These are phyloP conservation scores for Wickerhamiella cacticola DNA, from an alignment of 805 yeast species.

Conservation along the genomic window DNA sequence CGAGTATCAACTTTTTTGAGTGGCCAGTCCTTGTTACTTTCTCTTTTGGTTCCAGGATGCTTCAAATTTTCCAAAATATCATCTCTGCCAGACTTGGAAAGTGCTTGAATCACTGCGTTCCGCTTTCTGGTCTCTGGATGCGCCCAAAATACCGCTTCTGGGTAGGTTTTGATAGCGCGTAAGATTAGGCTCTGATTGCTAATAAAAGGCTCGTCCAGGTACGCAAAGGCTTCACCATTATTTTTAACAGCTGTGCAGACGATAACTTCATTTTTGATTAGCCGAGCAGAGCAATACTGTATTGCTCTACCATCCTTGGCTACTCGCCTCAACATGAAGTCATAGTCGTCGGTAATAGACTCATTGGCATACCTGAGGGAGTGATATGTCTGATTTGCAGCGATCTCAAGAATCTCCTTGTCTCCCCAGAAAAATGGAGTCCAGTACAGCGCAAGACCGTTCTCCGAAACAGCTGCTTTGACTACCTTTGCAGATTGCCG, in stretches of 20 bases:
- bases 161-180: background rate
- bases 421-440: background rate
- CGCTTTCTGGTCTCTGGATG: background rate
- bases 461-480: background rate
- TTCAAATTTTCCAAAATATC: background rate
- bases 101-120: background rate
- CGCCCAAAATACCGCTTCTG: background rate
- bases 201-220: background rate
- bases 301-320: background rate
- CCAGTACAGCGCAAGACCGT: constrained; percentile 1
- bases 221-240: background rate
- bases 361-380: background rate
- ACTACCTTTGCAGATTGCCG: background rate
- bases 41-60: background rate
- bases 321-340: background rate
- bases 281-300: background rate
- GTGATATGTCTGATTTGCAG: background rate
- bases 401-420: background rate
- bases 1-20: background rate
- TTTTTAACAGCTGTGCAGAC: background rate
- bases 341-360: background rate
- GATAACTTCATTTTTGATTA: background rate
- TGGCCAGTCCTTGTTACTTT: background rate
- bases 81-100: background rate
- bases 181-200: background rate